A percentile compares a stretch with the other conserved stretches of the same genome.
Conservation (phyloP, 805 yeast species). For the Wickerhamomyces rabaulensis region DNA sequence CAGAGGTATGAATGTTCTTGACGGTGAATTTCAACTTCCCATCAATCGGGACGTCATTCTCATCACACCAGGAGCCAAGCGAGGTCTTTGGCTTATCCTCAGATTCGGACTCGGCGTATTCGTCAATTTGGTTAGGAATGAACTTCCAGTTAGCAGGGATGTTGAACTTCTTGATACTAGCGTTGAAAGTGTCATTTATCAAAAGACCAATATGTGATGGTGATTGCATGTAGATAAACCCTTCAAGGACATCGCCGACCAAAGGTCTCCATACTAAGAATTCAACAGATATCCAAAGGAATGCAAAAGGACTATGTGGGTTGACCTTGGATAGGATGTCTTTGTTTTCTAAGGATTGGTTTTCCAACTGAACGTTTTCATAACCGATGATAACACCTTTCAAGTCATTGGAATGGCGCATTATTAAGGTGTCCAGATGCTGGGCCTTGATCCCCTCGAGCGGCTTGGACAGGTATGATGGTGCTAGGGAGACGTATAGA, state of each 20-base stretch:
- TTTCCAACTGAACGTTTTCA: slow-evolving; percentile 51
- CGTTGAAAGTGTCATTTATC: slow-evolving; percentile 91
- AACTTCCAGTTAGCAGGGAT: slow-evolving; percentile 89
- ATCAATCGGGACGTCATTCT: slow-evolving; percentile 64
- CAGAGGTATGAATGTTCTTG: slow-evolving; percentile 66
- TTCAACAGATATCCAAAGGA: slow-evolving; percentile 80
- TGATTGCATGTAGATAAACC: slow-evolving; percentile 85
- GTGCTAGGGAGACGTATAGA: slow-evolving; percentile 84
- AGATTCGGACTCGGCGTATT: slow-evolving; percentile 23
- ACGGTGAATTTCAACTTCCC: slow-evolving; percentile 79
- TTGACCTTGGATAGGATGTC: slow-evolving; percentile 56
- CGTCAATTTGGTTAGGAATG: slow-evolving; percentile 73
- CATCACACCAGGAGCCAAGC: slow-evolving; percentile 87
- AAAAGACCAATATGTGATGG: slow-evolving; percentile 92
- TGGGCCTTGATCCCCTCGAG: slow-evolving; percentile 77
- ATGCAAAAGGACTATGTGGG: slow-evolving; percentile 80
- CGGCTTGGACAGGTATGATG: slow-evolving; percentile 65
- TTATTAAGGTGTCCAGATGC: slow-evolving; percentile 84
- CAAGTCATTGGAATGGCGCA: slow-evolving; percentile 70
- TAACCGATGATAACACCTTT: slow-evolving; percentile 85
- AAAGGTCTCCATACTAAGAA: slow-evolving; percentile 87
- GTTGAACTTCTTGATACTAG: slow-evolving; percentile 76
- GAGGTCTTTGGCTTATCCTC: slow-evolving; percentile 20
- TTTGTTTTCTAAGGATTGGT: slow-evolving; percentile 35
- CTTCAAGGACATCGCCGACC: slow-evolving; percentile 82